Percentiles rank a stretch among this genome's conserved stretches.
Evolutionary conservation across 768 basidiomycete species (phyloP).

Genomic region (Xanthoconium stramineum): DNA sequence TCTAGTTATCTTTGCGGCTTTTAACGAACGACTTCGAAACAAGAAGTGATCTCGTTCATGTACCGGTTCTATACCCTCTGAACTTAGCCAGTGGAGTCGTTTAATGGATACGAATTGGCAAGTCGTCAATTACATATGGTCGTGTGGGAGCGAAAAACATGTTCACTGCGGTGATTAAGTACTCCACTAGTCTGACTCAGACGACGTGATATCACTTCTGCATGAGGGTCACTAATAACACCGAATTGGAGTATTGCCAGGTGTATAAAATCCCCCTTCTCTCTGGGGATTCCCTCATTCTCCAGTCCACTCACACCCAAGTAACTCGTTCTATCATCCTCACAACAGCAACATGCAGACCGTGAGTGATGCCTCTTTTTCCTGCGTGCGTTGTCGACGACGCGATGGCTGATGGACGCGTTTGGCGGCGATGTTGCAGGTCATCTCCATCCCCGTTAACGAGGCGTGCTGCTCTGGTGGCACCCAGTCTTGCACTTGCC

Average conservation of each 20-base stretch:
- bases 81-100: too few relatives aligned
- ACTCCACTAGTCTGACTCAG: too few relatives aligned
- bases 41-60: too few relatives aligned
- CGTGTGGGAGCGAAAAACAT: neutral
- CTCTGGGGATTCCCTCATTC: neutral
- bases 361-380: conserved; percentile 3
- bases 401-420: neutral
- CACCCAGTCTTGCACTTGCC: conserved; percentile 9
- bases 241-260: conserved; percentile 1
- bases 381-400: neutral
- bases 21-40: too few relatives aligned
- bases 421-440: neutral
- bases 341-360: conserved; percentile 15
- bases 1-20: too few relatives aligned
- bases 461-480: conserved; percentile 20
- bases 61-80: too few relatives aligned
- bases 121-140: neutral
- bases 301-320: neutral
- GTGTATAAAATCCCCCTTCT: conserved; percentile 1
- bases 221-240: neutral
- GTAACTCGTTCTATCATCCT: neutral
- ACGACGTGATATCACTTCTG: neutral
- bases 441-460: conserved; percentile 14
- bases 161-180: neutral
- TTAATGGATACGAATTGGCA: too few relatives aligned